Percentiles rank a stretch among this genome's conserved stretches.
Conservation (phyloP, 345 rosid genomes). For the Populus deltoides region DNA sequence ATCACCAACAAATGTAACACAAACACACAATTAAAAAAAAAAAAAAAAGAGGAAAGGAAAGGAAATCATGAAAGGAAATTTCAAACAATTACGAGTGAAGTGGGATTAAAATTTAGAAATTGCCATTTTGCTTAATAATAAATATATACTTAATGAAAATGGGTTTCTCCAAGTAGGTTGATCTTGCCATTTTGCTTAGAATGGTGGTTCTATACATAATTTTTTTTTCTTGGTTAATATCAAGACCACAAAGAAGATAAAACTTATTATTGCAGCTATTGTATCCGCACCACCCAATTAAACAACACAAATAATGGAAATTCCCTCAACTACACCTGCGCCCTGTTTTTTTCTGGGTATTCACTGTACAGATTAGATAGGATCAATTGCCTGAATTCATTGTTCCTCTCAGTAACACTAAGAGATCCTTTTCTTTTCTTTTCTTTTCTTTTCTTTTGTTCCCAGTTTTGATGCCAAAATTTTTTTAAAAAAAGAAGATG, state of each 20-base stretch:
- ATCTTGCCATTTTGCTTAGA: conserved; percentile 39
- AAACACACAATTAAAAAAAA: no score
- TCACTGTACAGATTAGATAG: no score
- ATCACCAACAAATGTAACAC: no score
- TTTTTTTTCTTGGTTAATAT: conserved; percentile 40
- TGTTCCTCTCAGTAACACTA: not conserved
- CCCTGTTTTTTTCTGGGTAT: not conserved
- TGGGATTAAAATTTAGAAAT: not conserved
- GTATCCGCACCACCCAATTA: not conserved
- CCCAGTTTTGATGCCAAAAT: not conserved
- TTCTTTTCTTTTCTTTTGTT: no score
- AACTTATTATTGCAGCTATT: conserved; percentile 10
- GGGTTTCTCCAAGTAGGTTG: conserved; percentile 54
- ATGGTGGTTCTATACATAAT: conserved; percentile 39
- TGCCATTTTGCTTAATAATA: conserved; percentile 24
- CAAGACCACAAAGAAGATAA: conserved; percentile 30
- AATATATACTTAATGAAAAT: no score
- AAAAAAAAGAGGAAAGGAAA: no score
- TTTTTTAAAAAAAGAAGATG: no score
- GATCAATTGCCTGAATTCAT: not conserved
- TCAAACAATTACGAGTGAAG: no score
- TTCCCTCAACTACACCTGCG: conserved; percentile 9
- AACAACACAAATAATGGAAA: conserved; percentile 9
- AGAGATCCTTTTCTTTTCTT: not conserved
- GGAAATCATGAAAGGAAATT: no score